phyloP scores from a whole-genome alignment of 768 basidiomycete genomes.

The Lepiota subincarnata region DNA sequence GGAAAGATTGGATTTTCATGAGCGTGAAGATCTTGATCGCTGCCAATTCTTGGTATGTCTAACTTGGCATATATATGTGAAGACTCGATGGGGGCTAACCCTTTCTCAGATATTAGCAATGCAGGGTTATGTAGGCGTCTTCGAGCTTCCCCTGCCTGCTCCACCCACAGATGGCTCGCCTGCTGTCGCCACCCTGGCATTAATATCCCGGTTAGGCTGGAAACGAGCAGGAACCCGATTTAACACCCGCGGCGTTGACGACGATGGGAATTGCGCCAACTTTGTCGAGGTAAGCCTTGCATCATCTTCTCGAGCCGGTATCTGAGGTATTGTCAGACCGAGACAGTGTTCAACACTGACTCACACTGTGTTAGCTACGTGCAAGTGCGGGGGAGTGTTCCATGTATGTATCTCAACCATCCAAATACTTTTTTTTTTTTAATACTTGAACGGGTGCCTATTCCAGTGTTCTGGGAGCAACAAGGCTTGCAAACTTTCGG shows the following conservation, averaged over 20 bases:
- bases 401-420: constrained; percentile 55
- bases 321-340: constrained; percentile 53
- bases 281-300: constrained; percentile 77
- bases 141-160: constrained; percentile 70
- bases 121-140: constrained; percentile 90
- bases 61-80: constrained; percentile 13
- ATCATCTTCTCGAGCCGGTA: constrained; percentile 11
- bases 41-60: constrained; percentile 79
- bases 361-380: constrained; percentile 88
- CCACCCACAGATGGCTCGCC: constrained; percentile 74
- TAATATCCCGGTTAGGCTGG: constrained; percentile 89
- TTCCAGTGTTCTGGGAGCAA: constrained; percentile 96
- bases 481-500: constrained; percentile 94
- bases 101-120: constrained; percentile 72
- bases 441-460: constrained; percentile 14
- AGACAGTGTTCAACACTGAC: constrained; percentile 83
- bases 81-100: constrained; percentile 8
- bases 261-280: constrained; percentile 92
- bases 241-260: constrained; percentile 94
- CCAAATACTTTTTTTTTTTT: constrained; percentile 15
- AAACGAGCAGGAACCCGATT: constrained; percentile 96
- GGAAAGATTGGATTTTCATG: constrained; percentile 63
- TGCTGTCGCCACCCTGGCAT: constrained; percentile 65
- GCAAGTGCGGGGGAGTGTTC: constrained; percentile 93
- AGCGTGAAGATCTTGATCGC: constrained; percentile 71